phyloP scores from a whole-genome alignment of 176 grass and related monocot genomes.

The Carex myosuroides region DNA sequence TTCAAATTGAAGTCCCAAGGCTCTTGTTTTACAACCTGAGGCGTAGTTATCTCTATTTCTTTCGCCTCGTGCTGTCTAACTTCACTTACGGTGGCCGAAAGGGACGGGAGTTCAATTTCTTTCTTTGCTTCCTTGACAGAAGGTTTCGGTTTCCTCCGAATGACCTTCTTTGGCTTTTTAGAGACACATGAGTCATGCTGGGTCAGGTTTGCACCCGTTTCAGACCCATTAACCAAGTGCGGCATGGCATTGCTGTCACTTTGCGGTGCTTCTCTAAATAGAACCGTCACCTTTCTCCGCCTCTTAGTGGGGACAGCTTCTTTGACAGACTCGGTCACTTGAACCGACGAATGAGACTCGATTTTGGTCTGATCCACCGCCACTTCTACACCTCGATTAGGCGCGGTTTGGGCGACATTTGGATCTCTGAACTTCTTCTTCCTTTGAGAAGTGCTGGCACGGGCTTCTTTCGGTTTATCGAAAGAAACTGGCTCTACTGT shows the following conservation, averaged over 20 bases:
- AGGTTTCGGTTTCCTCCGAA: conserved; percentile 13
- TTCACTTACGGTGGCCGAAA: not conserved
- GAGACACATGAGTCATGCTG: not conserved
- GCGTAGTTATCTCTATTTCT: not conserved
- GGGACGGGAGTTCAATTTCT: not conserved
- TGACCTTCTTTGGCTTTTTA: not conserved
- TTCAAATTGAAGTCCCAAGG: conserved; percentile 22
- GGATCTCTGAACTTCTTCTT: conserved; percentile 20
- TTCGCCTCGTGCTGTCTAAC: not conserved
- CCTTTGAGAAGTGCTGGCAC: not conserved
- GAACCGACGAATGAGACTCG: conserved; percentile 18
- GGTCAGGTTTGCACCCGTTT: not conserved
- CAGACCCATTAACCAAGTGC: not conserved
- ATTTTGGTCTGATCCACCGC: conserved; percentile 3
- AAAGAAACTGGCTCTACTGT: not conserved
- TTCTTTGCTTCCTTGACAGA: conserved; percentile 11
- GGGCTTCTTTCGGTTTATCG: not conserved
- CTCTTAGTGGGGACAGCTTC: conserved; percentile 9
- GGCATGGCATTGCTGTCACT: not conserved
- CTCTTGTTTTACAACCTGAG: conserved; percentile 24
- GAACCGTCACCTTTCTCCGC: conserved; percentile 25
- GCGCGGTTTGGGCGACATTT: conserved; percentile 37
- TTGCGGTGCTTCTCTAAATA: conserved; percentile 16
- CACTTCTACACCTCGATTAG: conserved; percentile 9
- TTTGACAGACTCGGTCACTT: conserved; percentile 18